Percentiles rank a stretch among this genome's conserved stretches.
Conservation (phyloP, 2,329 filamentous ascomycete genomes). For the Ophiostoma sp. region DNA sequence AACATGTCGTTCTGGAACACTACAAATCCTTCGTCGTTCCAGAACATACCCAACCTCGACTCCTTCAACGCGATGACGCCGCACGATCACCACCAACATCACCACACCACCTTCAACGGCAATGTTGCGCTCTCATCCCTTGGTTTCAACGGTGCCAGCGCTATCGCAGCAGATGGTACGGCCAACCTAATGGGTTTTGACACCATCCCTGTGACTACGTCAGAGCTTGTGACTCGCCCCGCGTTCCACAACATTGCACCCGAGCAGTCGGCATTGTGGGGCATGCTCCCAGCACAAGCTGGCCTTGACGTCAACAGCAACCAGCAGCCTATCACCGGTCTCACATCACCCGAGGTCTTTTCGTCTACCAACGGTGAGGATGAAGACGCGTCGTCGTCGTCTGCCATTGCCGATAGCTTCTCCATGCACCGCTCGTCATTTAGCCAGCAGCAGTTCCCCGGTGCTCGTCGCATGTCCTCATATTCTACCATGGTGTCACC, state of each 20-base stretch:
- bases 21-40: constrained; percentile 2
- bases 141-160: not conserved
- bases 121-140: constrained; percentile 8
- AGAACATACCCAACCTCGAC: constrained; percentile 13
- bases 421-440: constrained; percentile 16
- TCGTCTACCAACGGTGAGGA: constrained; percentile 15
- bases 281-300: constrained; percentile 12
- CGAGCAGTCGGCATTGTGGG: constrained; percentile 18
- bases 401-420: constrained; percentile 16
- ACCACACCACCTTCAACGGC: not conserved
- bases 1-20: constrained; percentile 19
- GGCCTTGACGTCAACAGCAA: constrained; percentile 14
- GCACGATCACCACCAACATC: constrained; percentile 8
- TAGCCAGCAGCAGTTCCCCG: constrained; percentile 3
- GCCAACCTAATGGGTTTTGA: constrained; percentile 14
- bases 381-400: constrained; percentile 11
- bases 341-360: constrained; percentile 17
- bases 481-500: constrained; percentile 17
- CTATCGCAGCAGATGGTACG: not conserved
- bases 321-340: constrained; percentile 4
- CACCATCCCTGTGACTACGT: constrained; percentile 12
- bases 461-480: constrained; percentile 12
- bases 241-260: constrained; percentile 21
- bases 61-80: constrained; percentile 10
- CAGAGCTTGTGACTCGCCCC: constrained; percentile 17